phyloP scores from a whole-genome alignment of 2,329 filamentous ascomycete genomes.

The Ceratocystis cubensis region DNA sequence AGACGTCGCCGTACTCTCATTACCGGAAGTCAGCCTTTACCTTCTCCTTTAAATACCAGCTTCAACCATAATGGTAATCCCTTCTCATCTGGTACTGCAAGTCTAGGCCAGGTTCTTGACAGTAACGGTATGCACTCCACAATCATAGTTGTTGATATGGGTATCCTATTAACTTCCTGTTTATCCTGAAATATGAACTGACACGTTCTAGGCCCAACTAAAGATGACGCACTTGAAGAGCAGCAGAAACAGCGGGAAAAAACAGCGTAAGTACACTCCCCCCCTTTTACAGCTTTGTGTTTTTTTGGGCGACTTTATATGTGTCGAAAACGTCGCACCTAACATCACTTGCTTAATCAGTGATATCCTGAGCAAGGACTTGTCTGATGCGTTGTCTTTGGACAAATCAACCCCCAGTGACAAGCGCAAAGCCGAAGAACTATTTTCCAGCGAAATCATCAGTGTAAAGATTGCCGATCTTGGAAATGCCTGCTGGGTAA shows the following conservation, averaged over 20 bases:
- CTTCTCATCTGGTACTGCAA: conserved; percentile 33
- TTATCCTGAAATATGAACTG: too few species aligned
- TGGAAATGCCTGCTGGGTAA: conserved; percentile 97
- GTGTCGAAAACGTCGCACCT: conserved; percentile 19
- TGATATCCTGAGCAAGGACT: conserved; percentile 80
- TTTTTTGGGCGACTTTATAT: conserved; percentile 16
- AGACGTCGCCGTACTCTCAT: conserved; percentile 85
- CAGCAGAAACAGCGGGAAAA: conserved; percentile 80
- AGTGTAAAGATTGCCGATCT: conserved; percentile 98
- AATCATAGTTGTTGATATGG: background rate
- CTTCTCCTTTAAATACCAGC: conserved; percentile 82
- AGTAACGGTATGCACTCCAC: conserved; percentile 27
- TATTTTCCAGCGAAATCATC: conserved; percentile 56
- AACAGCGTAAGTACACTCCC: conserved; percentile 59
- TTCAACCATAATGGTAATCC: conserved; percentile 52
- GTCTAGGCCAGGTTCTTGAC: conserved; percentile 72
- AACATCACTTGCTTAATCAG: conserved; percentile 33
- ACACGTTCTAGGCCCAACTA: conserved; percentile 11
- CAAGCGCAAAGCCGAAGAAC: conserved; percentile 50
- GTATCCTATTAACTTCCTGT: too few species aligned
- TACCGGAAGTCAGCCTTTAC: conserved; percentile 89
- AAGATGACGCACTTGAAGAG: conserved; percentile 37
- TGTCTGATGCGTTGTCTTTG: conserved; percentile 76
- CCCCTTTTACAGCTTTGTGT: conserved; percentile 1
- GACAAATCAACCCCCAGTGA: conserved; percentile 57